Conservation (phyloP, 257 asterid species). For the Salvia splendens region DNA sequence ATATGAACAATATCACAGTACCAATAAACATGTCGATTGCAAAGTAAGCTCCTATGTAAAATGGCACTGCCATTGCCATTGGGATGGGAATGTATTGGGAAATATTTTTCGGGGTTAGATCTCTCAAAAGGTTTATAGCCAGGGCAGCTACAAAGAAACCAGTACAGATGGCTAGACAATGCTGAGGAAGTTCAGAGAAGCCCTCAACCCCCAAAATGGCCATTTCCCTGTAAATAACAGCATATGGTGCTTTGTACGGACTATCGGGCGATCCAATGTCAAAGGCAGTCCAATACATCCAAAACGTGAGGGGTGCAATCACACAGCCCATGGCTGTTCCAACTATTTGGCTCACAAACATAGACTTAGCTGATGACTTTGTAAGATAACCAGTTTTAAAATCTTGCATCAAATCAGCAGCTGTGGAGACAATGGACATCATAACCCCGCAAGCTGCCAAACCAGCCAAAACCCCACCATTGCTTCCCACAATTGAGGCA, state of each 20-base stretch:
- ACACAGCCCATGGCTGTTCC: constrained; percentile 98
- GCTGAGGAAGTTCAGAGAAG: constrained; percentile 88
- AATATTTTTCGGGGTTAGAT: constrained; percentile 51
- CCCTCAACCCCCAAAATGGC: constrained; percentile 94
- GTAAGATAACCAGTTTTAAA: constrained; percentile 90
- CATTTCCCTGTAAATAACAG: constrained; percentile 88
- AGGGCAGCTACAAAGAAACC: constrained; percentile 82
- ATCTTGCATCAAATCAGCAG: constrained; percentile 97
- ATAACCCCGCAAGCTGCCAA: constrained; percentile 93
- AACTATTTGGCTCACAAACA: constrained; percentile 88
- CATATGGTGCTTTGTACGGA: constrained; percentile 95
- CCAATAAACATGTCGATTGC: constrained; percentile 97
- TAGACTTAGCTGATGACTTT: constrained; percentile 83
- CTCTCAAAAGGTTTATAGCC: constrained; percentile 65
- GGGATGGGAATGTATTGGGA: constrained; percentile 87
- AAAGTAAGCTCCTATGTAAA: constrained; percentile 91
- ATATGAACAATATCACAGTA: constrained; percentile 70
- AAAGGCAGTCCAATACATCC: constrained; percentile 90
- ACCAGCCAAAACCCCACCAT: constrained; percentile 91
- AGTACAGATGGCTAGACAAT: constrained; percentile 73
- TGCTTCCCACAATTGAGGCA: constrained; percentile 79
- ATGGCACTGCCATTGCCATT: constrained; percentile 97
- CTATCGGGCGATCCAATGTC: constrained; percentile 92
- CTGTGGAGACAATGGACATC: constrained; percentile 96
- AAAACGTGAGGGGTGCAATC: constrained; percentile 93